Conservation (phyloP, 805 yeast species). For the Candida ovalis region DNA sequence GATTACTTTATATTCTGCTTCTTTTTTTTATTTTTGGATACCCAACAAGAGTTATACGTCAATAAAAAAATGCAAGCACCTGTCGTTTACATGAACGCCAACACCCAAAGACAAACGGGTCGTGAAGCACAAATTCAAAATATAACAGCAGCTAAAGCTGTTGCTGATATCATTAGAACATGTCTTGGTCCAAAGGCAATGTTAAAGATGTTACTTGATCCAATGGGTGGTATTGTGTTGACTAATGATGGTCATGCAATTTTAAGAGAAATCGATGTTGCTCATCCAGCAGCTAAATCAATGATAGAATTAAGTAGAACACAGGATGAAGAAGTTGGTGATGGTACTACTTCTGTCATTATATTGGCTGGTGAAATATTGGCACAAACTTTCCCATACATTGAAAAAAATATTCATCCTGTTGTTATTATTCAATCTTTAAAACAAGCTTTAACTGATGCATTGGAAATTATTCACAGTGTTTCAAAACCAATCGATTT, state of each 20-base stretch:
- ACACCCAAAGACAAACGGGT: constrained; percentile 91
- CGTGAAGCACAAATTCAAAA: constrained; percentile 96
- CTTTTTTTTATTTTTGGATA: neutral
- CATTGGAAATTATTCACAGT: constrained; percentile 78
- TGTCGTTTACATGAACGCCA: constrained; percentile 79
- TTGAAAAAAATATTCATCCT: constrained; percentile 94
- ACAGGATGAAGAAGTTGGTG: constrained; percentile 98
- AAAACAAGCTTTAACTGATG: constrained; percentile 86
- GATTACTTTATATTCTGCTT: too few relatives aligned
- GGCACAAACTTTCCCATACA: constrained; percentile 91
- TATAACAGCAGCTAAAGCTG: constrained; percentile 99
- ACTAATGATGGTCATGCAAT: constrained; percentile 99
- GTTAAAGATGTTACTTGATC: constrained; percentile 96
- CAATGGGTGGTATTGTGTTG: constrained; percentile 92
- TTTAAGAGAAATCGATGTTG: constrained; percentile 91
- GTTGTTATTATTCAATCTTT: constrained; percentile 93
- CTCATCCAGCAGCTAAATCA: constrained; percentile 98
- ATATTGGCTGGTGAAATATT: constrained; percentile 95
- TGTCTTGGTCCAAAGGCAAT: constrained; percentile 99
- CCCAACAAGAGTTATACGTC: neutral
- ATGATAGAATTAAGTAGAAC: constrained; percentile 97
- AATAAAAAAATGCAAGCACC: constrained; percentile 70
- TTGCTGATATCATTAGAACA: constrained; percentile 94
- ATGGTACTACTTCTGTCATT: constrained; percentile 86
- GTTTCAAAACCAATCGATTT: constrained; percentile 83